Evolutionary conservation across 305 asterid species (phyloP), one percentile per base, ranked within the genome.

Genomic region (Petunia hybrid): DNA sequence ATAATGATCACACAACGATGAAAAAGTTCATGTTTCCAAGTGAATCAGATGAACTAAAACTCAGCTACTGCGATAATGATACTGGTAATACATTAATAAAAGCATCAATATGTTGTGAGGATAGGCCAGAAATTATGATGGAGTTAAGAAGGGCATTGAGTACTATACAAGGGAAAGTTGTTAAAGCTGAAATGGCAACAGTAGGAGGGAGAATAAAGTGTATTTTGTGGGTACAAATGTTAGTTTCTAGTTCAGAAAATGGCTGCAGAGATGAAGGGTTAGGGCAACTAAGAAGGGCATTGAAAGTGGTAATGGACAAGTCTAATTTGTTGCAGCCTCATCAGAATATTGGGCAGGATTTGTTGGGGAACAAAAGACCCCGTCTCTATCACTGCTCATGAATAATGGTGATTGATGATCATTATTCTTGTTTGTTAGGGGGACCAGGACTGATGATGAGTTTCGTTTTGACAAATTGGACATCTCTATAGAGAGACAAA

Each of bases 161-260:
- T 40, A 43, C 89, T 7, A 92, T 85, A 2, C 81, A 87, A 57
- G 97, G 91, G 4, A 93, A 90, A 88, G 92, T 86, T 79, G 88
- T 86, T 62, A 83, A 88, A 84, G 97, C 96, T 14, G 97, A 94
- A 79, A 93, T 93, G 94, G 85, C 95, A 16, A 93, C 97, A 39
- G 87, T 95, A 3, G 99, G 97, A 8, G 98, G 97, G 61, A 82
- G 98, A 78, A 91, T 91, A 8, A 95, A 90, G 86, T 84, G 81
- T 76, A 84, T 85, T 10, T 45, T 93, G 76, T 93, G 96, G 97
- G 84, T 93, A 6, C 79, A 84, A 76, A 51, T 89, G 10, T 42
- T 42, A 35, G 81, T 38, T 36, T 35, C 43, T 14, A 43, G 2
- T 31, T 63, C 38, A 41, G 68, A 46, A 35, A 78, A 63, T 74